Evolutionary conservation across 768 basidiomycete genomes (phyloP), one percentile per base, ranked within the genome.

Genomic region (Termitomyces sp.): DNA sequence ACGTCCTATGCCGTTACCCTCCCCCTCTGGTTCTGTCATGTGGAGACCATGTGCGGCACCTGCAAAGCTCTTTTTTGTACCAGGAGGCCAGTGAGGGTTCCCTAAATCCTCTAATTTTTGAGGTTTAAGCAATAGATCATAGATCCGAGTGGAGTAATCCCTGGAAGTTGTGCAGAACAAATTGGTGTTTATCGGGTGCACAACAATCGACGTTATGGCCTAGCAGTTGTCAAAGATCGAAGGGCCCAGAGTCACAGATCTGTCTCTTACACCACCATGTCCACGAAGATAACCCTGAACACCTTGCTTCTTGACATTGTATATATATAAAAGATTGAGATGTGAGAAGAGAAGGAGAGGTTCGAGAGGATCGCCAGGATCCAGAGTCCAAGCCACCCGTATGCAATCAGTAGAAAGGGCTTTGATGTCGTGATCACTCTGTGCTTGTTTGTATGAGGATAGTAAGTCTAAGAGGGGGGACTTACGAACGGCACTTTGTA

Each of bases 11-110:
- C 89, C 89, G 59, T 73, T 75, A 0, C 89, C 89, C 72, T 90
- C 88, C 0, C 89, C 89, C 72, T 90, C 88, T 1, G 71, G 66
- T 62, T 86, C 86, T 15, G 76, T 76, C 65, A 83, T 76, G 42
- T 85, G 85, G 31, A 89, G 69, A 2, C 90, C 91, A 68, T 89
- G 87, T 1, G 91, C 82, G 36, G 88, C 82, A 25, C 90, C 88
- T 10, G 85, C 88, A 9, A 76, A 74, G 66, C 86, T 87, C 3
- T 80, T 81, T 11, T 66, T 60, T 9, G 62, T 74, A 37, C 74
- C 74, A 5, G 87, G 78, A 3, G 81, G 81, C 88, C 87, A 90
- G 64, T 70, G 78, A 7, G 84, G 84, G 66, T 92, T 88, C 43
- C 75, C 73, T 2, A 77, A 76, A 31, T 37, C 56, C 36, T 75